These are phyloP conservation scores for Hordeum marinum DNA, from an alignment of 176 grass and related monocot genomes.

Conservation along the genomic window DNA sequence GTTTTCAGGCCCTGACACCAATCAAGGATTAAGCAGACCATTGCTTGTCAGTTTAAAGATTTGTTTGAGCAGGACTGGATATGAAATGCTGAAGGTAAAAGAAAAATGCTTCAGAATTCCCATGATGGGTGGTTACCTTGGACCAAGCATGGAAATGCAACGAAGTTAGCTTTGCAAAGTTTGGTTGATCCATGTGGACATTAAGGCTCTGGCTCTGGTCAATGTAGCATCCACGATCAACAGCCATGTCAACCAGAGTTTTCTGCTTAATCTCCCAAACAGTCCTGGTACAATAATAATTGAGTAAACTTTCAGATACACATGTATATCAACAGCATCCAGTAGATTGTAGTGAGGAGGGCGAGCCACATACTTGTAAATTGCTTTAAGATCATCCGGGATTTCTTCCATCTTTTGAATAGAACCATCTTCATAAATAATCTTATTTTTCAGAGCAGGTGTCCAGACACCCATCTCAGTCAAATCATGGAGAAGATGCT, in stretches of 20 bases:
- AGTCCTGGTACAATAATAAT: constrained; percentile 49
- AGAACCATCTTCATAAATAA: constrained; percentile 93
- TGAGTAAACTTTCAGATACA: background rate
- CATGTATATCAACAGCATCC: background rate
- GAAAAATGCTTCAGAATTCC: background rate
- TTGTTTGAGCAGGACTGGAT: background rate
- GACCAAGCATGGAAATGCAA: constrained; percentile 98
- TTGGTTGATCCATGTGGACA: constrained; percentile 97
- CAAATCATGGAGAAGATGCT: constrained; percentile 96
- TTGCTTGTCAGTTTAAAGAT: background rate
- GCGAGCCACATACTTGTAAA: constrained; percentile 71
- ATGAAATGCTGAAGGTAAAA: background rate
- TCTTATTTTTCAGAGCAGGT: constrained; percentile 78
- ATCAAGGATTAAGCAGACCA: background rate
- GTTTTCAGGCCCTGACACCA: constrained; percentile 83
- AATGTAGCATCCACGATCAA: constrained; percentile 95
- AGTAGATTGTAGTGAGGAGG: background rate
- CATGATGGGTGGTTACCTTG: constrained; percentile 40
- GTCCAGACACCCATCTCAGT: constrained; percentile 96
- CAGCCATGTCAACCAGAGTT: constrained; percentile 95
- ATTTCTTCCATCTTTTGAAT: constrained; percentile 82
- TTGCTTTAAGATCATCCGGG: constrained; percentile 81
- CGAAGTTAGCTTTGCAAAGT: constrained; percentile 92
- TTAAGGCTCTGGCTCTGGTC: constrained; percentile 99
- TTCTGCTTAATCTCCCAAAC: constrained; percentile 99